phyloP scores from a whole-genome alignment of 1,284 basidiomycete genomes.

The Trametes polyzona region DNA sequence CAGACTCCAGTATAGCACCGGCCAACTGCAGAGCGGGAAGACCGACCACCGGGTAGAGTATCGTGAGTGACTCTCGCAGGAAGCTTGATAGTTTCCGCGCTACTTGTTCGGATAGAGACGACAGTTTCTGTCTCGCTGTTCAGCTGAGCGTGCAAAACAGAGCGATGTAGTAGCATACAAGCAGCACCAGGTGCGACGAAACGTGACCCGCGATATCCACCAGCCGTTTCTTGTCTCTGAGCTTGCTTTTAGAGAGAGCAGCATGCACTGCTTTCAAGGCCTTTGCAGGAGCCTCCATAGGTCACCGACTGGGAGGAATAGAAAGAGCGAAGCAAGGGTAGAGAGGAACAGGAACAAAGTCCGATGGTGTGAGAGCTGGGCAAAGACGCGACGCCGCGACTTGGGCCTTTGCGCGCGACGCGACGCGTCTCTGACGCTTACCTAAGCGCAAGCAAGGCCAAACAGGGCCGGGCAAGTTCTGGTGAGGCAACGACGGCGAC shows the following conservation, averaged over 20 bases:
- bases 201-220: constrained; percentile 22
- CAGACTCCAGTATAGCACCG: constrained; percentile 30
- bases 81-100: constrained; percentile 26
- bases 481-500: neutral
- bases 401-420: neutral
- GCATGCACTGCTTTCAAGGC: constrained; percentile 10
- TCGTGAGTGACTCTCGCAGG: constrained; percentile 32
- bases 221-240: constrained; percentile 17
- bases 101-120: constrained; percentile 23
- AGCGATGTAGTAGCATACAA: constrained; percentile 23
- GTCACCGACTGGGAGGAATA: too few species aligned
- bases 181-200: constrained; percentile 30
- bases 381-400: neutral
- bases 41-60: constrained; percentile 32
- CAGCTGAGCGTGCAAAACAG: neutral
- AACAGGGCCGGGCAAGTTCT: constrained; percentile 3
- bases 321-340: neutral
- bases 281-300: constrained; percentile 11
- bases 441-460: constrained; percentile 10
- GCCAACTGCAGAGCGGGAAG: constrained; percentile 33
- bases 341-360: neutral
- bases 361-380: neutral
- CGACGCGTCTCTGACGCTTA: neutral
- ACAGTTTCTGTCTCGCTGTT: constrained; percentile 26
- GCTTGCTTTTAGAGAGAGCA: constrained; percentile 20